Base-by-base conservation (phyloP, 768 basidiomycete species). In the Lepiota venenata region DNA sequence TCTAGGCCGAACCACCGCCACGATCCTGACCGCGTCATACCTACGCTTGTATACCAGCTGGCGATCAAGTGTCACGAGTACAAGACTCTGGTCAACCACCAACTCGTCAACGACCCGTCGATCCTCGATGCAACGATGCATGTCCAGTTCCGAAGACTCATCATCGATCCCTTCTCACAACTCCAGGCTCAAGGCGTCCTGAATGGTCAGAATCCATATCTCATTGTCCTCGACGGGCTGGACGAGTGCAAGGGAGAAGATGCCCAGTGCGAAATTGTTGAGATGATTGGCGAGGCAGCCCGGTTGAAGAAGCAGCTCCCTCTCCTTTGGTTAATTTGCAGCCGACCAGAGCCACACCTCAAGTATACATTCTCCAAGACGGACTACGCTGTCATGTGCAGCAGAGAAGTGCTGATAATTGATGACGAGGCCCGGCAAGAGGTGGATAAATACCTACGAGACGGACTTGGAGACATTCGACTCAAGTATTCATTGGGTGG, bases 1-100 rank as follows among this genome's bases (percentile, higher is more conserved):
- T 50, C 43, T 11, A 16, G 45, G 7, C 18, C 38, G 7, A 45
- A 44, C 11, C 10, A 20, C 9, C 42, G 25, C 15, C 39, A 35
- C 15, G 7, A 39, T 8, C 25, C 41, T 3, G 11, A 22, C 2
- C 27, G n/a, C 8, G 15, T 55, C 4, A 32, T 58, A 10, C 40
- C 52, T 12, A 54, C 52, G 7, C 14, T 58, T 10, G 57, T 38
- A 9, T 55, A 54, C 25, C 57, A 55, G 32, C 41, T 58, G 2
- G 37, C 46, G 3, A 37, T 40, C 14, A 15, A n/a, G 10, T 5
- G 21, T 12, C 21, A 47, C 7, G 8, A 7, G 1, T 44, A 52
- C 12, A 20, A 22, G 10, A 20, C 12, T 8, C 6, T 20, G 6
- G n/a, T 49, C 2, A 18, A 37, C 6, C 12, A 16, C 2, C 14